Evolutionary conservation across 495 filamentous ascomycete genomes (phyloP), one percentile per base, ranked within the genome.

Genomic region (Lasiosphaeria hispida): DNA sequence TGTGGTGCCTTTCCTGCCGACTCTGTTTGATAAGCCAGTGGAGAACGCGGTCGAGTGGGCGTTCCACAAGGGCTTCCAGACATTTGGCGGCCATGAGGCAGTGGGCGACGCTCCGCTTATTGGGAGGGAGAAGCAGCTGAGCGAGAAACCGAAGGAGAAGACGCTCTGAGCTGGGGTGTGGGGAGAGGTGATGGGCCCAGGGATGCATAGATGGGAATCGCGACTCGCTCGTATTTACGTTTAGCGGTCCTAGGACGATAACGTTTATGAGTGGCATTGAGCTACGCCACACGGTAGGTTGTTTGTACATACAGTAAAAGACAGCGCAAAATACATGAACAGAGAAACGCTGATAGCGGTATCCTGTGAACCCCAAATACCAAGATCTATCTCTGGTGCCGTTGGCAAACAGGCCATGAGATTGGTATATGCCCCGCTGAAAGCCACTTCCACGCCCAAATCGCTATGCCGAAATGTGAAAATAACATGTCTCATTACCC

Each of bases 11-110:
- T 88, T 91, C 72, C 74, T 98, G 44, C 94, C 94, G 0, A 92
- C 80, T 55, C 67, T 97, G 40, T 98, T 97, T 68, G 94, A 98
- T 64, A 82, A 96, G 66, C 92, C 94, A 9, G 90, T 98, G 19
- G 94, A 97, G 71, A 78, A 89, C 54, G 91, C 87, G 0, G 87
- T 96, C 2, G 93, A 97, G 64, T 96, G 88, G 89, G 68, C 77
- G 8, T 97, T 98, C 77, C 87, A 94, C 52, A 88, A 85, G 60
- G 88, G 79, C 0, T 88, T 95, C 59, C 80, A 85, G 63, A 62
- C 78, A 3, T 80, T 88, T 60, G 90, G 86, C 6, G 90, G 91
- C 1, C 80, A 85, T 52, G 66, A 64, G 37, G 77, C 69, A 15
- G 81, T 87, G 43, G 82, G 81, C 7, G 67, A 80, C 14, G 55